phyloP scores from a whole-genome alignment of 805 yeast species.

The Starmerella vaccinii region DNA sequence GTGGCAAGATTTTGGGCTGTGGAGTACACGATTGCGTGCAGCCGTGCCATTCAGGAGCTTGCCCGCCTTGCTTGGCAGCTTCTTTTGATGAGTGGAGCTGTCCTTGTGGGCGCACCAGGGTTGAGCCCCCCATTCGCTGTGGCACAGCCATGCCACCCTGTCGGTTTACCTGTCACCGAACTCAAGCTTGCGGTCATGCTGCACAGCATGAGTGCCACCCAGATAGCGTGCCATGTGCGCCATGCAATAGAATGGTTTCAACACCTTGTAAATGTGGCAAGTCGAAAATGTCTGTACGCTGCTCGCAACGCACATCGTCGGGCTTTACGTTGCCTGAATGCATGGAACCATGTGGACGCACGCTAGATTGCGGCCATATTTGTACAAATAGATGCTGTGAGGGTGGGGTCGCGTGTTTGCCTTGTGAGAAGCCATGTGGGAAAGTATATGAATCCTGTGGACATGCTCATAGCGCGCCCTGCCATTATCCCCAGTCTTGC shows the following conservation, averaged over 20 bases:
- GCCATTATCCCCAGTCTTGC: slow-evolving; percentile 46
- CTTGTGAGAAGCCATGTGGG: slow-evolving; percentile 10
- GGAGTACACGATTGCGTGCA: slow-evolving; percentile 27
- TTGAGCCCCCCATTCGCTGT: slow-evolving; percentile 30
- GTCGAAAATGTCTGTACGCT: slow-evolving; percentile 1
- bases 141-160: slow-evolving; percentile 29
- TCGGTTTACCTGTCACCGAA: slow-evolving; percentile 22
- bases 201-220: slow-evolving; percentile 24
- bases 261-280: slow-evolving; percentile 56
- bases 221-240: slow-evolving; percentile 16
- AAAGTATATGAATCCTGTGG: slow-evolving; percentile 4
- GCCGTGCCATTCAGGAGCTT: slow-evolving; percentile 30
- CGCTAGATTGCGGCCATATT: slow-evolving; percentile 16
- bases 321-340: neutral
- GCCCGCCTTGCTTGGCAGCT: slow-evolving; percentile 28
- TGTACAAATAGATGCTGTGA: slow-evolving; percentile 13
- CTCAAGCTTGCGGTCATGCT: slow-evolving; percentile 28
- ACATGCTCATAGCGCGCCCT: slow-evolving; percentile 30
- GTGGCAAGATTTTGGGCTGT: slow-evolving; percentile 27
- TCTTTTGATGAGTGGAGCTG: slow-evolving; percentile 28
- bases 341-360: slow-evolving; percentile 1
- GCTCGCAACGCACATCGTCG: neutral
- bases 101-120: slow-evolving; percentile 28
- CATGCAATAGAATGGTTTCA: slow-evolving; percentile 33
- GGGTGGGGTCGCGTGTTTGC: slow-evolving; percentile 6